phyloP scores from a whole-genome alignment of 306 rosid genomes.

The Quillaja saponaria region DNA sequence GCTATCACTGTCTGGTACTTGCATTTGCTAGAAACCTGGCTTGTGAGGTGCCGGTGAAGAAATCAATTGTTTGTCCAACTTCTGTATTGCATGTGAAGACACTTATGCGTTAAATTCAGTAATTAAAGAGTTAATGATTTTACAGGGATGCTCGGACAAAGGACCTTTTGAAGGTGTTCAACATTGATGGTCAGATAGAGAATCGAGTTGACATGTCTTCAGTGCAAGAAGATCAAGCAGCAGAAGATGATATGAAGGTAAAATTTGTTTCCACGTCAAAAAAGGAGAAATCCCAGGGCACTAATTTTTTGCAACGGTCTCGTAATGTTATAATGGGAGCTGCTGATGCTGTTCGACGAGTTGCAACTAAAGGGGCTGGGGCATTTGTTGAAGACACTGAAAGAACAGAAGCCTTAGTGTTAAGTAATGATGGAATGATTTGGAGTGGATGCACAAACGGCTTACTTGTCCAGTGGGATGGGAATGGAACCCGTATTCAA shows the following conservation, averaged over 20 bases:
- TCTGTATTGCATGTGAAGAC: background rate
- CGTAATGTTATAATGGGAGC: slow-evolving; percentile 95
- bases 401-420: slow-evolving; percentile 76
- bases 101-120: slow-evolving; percentile 8
- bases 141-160: slow-evolving; percentile 90
- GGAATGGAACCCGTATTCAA: slow-evolving; percentile 75
- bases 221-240: slow-evolving; percentile 73
- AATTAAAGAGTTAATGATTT: slow-evolving; percentile 22
- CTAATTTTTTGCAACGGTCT: slow-evolving; percentile 78
- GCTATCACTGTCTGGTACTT: background rate
- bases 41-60: background rate
- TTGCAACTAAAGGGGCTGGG: slow-evolving; percentile 92
- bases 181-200: slow-evolving; percentile 84
- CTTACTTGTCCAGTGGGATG: slow-evolving; percentile 89
- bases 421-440: slow-evolving; percentile 78
- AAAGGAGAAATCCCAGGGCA: slow-evolving; percentile 84
- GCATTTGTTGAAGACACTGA: slow-evolving; percentile 83
- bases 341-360: slow-evolving; percentile 96
- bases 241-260: slow-evolving; percentile 81
- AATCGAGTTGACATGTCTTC: slow-evolving; percentile 79
- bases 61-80: background rate
- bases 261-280: slow-evolving; percentile 73
- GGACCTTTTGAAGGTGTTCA: slow-evolving; percentile 90
- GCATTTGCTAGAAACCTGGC: background rate
- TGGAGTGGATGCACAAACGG: slow-evolving; percentile 99